Base-by-base conservation (phyloP, 108 stramenopile species). In the Aureococcus anophagefferens region DNA sequence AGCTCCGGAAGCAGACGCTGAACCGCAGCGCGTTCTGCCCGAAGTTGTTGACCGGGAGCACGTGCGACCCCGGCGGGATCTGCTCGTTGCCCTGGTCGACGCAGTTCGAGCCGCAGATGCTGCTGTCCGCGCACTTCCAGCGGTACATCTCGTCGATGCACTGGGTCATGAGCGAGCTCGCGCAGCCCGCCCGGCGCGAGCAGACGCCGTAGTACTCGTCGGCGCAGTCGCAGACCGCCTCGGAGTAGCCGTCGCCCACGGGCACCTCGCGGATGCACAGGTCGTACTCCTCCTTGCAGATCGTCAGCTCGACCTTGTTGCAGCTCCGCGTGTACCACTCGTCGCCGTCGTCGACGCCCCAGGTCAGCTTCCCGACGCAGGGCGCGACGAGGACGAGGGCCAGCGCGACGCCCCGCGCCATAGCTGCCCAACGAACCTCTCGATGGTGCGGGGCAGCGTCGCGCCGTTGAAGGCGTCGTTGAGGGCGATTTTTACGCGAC, bases 181-280 rank as follows among this genome's bases (percentile, higher is more conserved):
- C 17, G 25, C 51, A 59, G 7, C 51, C 51, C 21, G 51, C 17
- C 25, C 3, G 1, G 7, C 51, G 51, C 51, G 51, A 3, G 25
- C 51, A 59, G 51, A 59, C 51, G 7, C 51, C 51, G 51, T 59
- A 59, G 51, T 59, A 59, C 51, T 59, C 51, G 51, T 59, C 51
- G 21, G 21, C 25, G 25, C 51, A 59, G 25, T 3, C 25, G 13
- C 51, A 59, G 21, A 59, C 25, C 7, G 1, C 7, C 21, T 1
- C 51, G 7, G 25, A 18, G 21, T 16, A 25, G 51, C 25, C 14
- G 21, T 59, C 51, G 51, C 51, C 51, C 21, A 11, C 51, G 17
- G 51, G 51, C 7, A 1, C 25, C 21, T 59, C 21, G 17, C 14
- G 1, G 51, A 28, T 1, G 25, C 51, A 59, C 51, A 3, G 51